Evolutionary conservation across 805 yeast species (phyloP), one percentile per base, ranked within the genome.

Genomic region (Pachysolen tannophilus): DNA sequence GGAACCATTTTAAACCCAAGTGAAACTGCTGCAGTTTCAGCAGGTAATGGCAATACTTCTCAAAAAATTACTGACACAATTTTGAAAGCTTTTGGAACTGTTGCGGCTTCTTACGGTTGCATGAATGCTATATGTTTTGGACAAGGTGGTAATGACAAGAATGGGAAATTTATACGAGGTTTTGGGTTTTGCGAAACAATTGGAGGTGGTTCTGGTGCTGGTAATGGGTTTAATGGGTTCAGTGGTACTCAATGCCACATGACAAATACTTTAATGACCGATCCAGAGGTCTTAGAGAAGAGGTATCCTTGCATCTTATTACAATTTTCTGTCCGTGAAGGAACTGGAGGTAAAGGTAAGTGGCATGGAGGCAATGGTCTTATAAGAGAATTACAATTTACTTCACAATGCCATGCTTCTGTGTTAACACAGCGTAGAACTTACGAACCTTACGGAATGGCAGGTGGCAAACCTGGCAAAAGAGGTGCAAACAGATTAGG

Each of bases 21-120:
- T 26, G 72, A 69, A 2, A 69, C 65, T 15, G 73, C 75, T 30
- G 76, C 56, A 16, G 56, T 52, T n/a, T 39, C 42, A 11, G 58
- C 60, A 30, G 78, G 77, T 27, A 74, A 72, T 44, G 77, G 73
- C 8, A 80, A 82, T 58, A 86, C 95, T 1, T 80, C 94, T 2
- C 96, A 88, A 58, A 69, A 95, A 45, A 76, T 87, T 24, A 84
- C 88, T 1, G 95, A 85, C 55, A 86, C 80, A 4, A 69, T 88
- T 17, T 64, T 87, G 48, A 78, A 77, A 46, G 90, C 95, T 1
- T 85, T 85, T 51, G 69, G 73, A 37, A 80, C 84, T 5, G 78
- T 82, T 50, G 94, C 94, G 2, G 95, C 86, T 39, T 82, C 95
- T 1, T 94, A 84, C 52, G 95, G 95, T 19, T 86, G 88, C 38